Conservation (phyloP, 139 green algal species). For the Coccomyxa sp. region DNA sequence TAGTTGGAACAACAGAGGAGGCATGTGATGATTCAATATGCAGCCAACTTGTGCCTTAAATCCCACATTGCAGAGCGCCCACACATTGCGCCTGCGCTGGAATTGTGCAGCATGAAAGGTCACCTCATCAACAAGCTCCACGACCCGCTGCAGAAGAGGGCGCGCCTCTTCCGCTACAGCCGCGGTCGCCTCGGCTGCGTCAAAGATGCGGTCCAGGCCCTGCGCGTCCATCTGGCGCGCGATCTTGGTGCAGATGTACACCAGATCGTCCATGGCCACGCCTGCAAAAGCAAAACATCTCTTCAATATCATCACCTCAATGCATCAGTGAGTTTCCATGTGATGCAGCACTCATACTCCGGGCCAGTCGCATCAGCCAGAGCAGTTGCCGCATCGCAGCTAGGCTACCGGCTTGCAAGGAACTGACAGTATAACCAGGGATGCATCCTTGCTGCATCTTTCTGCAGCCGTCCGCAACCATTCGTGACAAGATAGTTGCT, state of each 20-base stretch:
- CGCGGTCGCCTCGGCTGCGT: constrained; percentile 68
- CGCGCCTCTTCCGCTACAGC: constrained; percentile 58
- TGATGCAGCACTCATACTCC: background rate
- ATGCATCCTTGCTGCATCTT: no score
- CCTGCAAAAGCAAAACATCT: constrained; percentile 17
- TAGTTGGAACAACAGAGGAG: no score
- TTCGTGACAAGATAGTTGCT: no score
- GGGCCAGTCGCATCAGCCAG: background rate
- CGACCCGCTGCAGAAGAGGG: constrained; percentile 63
- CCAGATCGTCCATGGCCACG: constrained; percentile 95
- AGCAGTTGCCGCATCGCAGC: no score
- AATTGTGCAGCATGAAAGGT: no score
- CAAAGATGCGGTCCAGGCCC: constrained; percentile 71
- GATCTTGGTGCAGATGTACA: constrained; percentile 88
- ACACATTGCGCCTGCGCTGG: no score
- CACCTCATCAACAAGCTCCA: constrained; percentile 53
- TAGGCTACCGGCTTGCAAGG: no score
- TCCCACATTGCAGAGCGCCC: no score
- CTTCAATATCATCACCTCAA: background rate
- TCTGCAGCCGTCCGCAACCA: no score
- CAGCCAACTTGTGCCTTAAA: no score
- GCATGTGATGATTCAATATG: no score
- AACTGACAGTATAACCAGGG: no score
- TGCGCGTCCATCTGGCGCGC: constrained; percentile 85
- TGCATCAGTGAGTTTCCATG: background rate